phyloP scores from a whole-genome alignment of 331 rosid genomes.

The Acacia concinna region DNA sequence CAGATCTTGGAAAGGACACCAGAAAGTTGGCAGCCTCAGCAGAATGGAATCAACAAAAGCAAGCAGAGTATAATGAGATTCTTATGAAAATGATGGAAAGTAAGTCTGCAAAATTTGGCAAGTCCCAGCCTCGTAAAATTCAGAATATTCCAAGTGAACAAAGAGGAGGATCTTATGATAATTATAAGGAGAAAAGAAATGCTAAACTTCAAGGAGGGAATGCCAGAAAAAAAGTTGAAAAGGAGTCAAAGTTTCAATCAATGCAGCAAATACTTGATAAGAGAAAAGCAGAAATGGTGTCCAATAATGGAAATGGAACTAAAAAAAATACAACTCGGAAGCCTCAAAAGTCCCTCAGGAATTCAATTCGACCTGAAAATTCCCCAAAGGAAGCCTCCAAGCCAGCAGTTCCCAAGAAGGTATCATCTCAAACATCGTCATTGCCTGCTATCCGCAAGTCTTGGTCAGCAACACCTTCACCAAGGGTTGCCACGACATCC shows the following conservation, averaged over 20 bases:
- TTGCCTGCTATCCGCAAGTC: constrained; percentile 83
- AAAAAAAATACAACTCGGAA: constrained; percentile 46
- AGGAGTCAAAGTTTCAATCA: constrained; percentile 61
- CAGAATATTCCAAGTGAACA: constrained; percentile 56
- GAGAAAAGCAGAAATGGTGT: constrained; percentile 71
- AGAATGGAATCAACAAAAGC: constrained; percentile 77
- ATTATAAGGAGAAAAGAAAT: constrained; percentile 84
- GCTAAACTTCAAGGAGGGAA: constrained; percentile 73
- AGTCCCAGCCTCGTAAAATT: constrained; percentile 65
- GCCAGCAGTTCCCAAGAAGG: constrained; percentile 53
- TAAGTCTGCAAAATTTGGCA: constrained; percentile 56
- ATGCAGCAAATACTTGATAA: constrained; percentile 68
- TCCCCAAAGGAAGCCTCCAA: constrained; percentile 60
- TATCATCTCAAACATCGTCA: constrained; percentile 53
- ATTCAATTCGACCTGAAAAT: constrained; percentile 51
- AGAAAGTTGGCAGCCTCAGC: constrained; percentile 53
- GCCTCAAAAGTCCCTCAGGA: constrained; percentile 55
- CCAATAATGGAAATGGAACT: constrained; percentile 49
- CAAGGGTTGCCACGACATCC: constrained; percentile 57
- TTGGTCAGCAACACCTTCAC: constrained; percentile 84
- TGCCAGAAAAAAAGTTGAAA: constrained; percentile 58
- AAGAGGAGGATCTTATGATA: constrained; percentile 76
- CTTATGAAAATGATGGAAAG: constrained; percentile 75
- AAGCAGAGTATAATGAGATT: constrained; percentile 86
- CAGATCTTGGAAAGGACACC: constrained; percentile 45